Percentiles rank a stretch among this genome's conserved stretches.
These are phyloP conservation scores for Coemansia sp. DNA, from an alignment of 192 early-diverging fungal species.

Conservation along the genomic window DNA sequence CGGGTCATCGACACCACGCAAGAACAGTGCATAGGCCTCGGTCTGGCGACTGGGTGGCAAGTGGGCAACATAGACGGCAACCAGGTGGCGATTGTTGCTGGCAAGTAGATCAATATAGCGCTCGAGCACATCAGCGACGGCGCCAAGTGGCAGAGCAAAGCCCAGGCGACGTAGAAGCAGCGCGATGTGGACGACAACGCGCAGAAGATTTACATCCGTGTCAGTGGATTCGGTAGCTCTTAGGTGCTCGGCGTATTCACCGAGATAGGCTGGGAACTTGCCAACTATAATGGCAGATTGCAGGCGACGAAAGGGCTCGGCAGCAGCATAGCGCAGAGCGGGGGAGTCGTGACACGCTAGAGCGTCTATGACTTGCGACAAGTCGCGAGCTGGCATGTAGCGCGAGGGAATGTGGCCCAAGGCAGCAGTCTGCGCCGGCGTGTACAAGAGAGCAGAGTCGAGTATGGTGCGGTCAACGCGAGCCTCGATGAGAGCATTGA, in stretches of 20 bases:
- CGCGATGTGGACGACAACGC: slow-evolving; percentile 68
- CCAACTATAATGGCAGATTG: slow-evolving; percentile 28
- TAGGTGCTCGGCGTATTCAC: slow-evolving; percentile 14
- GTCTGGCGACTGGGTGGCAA: slow-evolving; percentile 51
- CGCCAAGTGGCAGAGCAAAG: slow-evolving; percentile 40
- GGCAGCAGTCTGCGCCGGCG: slow-evolving; percentile 23
- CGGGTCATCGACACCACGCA: slow-evolving; percentile 37
- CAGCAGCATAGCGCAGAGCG: slow-evolving; percentile 16
- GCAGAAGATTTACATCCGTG: slow-evolving; percentile 52
- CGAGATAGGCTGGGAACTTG: slow-evolving; percentile 24
- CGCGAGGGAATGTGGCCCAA: slow-evolving; percentile 37
- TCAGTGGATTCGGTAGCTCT: background rate
- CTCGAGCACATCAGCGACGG: slow-evolving; percentile 55
- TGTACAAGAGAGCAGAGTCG: slow-evolving; percentile 22
- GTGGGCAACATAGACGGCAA: slow-evolving; percentile 56
- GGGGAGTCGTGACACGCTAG: slow-evolving; percentile 23
- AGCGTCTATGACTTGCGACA: slow-evolving; percentile 23
- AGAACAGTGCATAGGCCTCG: slow-evolving; percentile 55
- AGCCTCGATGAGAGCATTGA: slow-evolving; percentile 68
- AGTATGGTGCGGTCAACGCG: slow-evolving; percentile 51
- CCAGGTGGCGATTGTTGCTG: slow-evolving; percentile 38
- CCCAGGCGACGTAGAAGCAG: slow-evolving; percentile 63
- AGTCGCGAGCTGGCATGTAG: slow-evolving; percentile 19
- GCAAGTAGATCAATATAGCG: slow-evolving; percentile 55
- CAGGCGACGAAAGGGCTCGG: slow-evolving; percentile 31